Evolutionary conservation across 106 monocot species (phyloP).

Genomic region (Posidonia australis): DNA sequence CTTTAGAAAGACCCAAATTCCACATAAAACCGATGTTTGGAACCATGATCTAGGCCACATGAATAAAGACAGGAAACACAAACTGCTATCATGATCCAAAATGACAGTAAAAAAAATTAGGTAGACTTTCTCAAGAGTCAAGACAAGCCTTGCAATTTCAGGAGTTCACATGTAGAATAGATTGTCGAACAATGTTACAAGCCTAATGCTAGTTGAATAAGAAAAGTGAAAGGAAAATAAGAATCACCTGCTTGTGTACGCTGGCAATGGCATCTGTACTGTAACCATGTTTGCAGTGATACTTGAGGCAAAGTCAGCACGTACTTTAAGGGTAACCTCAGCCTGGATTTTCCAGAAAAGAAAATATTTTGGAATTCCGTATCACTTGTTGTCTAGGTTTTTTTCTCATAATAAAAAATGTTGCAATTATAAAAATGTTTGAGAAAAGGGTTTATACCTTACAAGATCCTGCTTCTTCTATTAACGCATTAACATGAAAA

Average conservation of each 20-base stretch:
- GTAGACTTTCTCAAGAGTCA: no score
- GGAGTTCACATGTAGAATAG: background rate
- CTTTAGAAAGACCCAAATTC: no score
- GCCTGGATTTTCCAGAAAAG: conserved; percentile 35
- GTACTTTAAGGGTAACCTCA: conserved; percentile 81
- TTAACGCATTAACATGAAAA: conserved; percentile 79
- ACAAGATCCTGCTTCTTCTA: conserved; percentile 82
- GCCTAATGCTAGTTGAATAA: background rate
- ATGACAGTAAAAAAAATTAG: no score
- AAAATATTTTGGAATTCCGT: background rate
- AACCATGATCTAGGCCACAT: no score
- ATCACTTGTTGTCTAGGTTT: background rate
- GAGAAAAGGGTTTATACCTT: conserved; percentile 31
- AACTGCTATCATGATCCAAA: no score
- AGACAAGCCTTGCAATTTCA: background rate
- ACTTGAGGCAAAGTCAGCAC: conserved; percentile 73
- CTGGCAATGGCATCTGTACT: conserved; percentile 89
- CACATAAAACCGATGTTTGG: no score
- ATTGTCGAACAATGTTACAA: background rate
- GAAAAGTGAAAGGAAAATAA: background rate
- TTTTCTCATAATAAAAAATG: background rate
- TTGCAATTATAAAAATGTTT: background rate
- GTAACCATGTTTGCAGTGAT: conserved; percentile 25
- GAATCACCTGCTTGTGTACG: conserved; percentile 74
- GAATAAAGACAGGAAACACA: no score